Evolutionary conservation across 2,329 filamentous ascomycete genomes (phyloP).

Genomic region (Ophiocordyceps camponoti-rufipedis): DNA sequence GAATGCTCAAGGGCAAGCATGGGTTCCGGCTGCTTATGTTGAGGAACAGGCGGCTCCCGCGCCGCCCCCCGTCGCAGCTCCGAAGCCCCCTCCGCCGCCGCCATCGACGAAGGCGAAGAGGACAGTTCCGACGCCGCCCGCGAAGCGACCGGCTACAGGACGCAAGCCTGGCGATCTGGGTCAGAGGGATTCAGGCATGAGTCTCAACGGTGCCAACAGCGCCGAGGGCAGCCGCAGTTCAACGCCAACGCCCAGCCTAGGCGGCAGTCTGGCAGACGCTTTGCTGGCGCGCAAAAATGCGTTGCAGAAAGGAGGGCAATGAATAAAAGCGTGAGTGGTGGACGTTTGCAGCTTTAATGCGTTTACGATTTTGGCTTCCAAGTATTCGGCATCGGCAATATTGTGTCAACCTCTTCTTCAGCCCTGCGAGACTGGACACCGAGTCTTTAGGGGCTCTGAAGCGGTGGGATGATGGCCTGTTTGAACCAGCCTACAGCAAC

Average conservation of each 20-base stretch:
- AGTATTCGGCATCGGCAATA: too few species aligned
- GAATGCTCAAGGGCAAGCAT: slow-evolving; percentile 56
- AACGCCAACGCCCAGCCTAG: slow-evolving; percentile 54
- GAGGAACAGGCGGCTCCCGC: slow-evolving; percentile 59
- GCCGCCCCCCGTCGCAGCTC: slow-evolving; percentile 20
- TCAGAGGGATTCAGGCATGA: slow-evolving; percentile 55
- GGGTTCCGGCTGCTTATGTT: slow-evolving; percentile 87
- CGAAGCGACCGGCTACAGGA: slow-evolving; percentile 56
- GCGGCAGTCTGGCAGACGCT: slow-evolving; percentile 62
- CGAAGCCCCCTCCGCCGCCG: slow-evolving; percentile 47
- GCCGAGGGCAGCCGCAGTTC: slow-evolving; percentile 46
- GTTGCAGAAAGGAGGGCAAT: slow-evolving; percentile 50
- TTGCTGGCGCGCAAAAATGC: slow-evolving; percentile 57
- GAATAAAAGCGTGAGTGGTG: slow-evolving; percentile 15
- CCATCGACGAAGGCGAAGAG: slow-evolving; percentile 41
- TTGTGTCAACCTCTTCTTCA: neutral
- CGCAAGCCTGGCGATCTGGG: slow-evolving; percentile 54
- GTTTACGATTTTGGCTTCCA: too few species aligned
- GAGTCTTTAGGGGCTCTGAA: neutral
- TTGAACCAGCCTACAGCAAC: too few species aligned
- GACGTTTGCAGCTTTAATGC: too few species aligned
- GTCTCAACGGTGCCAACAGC: slow-evolving; percentile 36
- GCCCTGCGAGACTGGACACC: neutral
- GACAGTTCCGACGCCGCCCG: slow-evolving; percentile 57
- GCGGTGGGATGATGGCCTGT: neutral